phyloP scores from a whole-genome alignment of 306 rosid genomes.

The Cucurbita argyrosperma region DNA sequence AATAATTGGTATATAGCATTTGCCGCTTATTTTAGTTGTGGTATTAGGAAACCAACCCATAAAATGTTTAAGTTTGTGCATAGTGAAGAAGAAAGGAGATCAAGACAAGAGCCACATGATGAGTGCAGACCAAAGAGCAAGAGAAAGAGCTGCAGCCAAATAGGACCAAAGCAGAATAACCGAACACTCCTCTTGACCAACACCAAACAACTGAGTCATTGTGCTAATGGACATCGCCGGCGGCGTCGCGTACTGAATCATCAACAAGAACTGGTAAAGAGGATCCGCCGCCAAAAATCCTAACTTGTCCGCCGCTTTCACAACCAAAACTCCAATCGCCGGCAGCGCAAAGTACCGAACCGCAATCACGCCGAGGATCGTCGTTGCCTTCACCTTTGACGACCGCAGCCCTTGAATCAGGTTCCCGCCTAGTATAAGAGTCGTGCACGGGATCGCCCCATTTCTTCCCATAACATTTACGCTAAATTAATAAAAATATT shows the following conservation, averaged over 20 bases:
- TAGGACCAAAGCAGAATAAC: constrained; percentile 74
- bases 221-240: constrained; percentile 91
- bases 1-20: too few species aligned
- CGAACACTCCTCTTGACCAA: constrained; percentile 82
- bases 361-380: constrained; percentile 25
- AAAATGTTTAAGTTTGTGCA: too few species aligned
- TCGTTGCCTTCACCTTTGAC: constrained; percentile 27
- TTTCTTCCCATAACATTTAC: constrained; percentile 14
- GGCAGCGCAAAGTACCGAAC: constrained; percentile 38
- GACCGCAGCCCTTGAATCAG: constrained; percentile 72
- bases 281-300: constrained; percentile 60
- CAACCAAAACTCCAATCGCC: constrained; percentile 47
- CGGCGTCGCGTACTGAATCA: constrained; percentile 73
- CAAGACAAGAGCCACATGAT: constrained; percentile 39
- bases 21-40: too few species aligned
- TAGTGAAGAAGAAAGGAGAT: neutral
- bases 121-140: constrained; percentile 69
- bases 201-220: constrained; percentile 69
- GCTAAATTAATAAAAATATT: too few species aligned
- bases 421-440: constrained; percentile 79
- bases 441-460: constrained; percentile 84
- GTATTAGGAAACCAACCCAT: too few species aligned
- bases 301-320: constrained; percentile 31
- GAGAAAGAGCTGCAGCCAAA: constrained; percentile 50
- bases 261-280: constrained; percentile 49